Evolutionary conservation across 2,329 filamentous ascomycete genomes (phyloP).

Genomic region (Xylariaceae sp.): DNA sequence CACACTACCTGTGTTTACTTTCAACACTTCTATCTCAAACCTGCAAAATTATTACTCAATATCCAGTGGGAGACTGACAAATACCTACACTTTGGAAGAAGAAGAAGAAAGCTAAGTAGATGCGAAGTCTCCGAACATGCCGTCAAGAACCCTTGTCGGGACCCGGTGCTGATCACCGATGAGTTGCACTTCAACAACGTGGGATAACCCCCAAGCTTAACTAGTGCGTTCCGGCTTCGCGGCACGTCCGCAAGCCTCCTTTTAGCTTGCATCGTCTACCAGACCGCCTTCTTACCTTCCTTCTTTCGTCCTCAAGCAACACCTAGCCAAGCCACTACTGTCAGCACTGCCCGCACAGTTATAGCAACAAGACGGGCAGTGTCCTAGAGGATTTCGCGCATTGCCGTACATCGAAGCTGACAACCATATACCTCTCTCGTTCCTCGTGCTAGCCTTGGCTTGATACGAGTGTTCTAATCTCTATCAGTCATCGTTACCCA

Average conservation of each 20-base stretch:
- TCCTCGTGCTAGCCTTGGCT: too few species aligned
- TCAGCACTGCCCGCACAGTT: too few species aligned
- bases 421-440: too few species aligned
- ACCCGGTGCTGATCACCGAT: constrained; percentile 5
- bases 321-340: background rate
- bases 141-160: too few species aligned
- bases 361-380: background rate
- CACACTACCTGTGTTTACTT: too few species aligned
- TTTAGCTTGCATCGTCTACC: background rate
- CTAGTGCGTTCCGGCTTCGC: constrained; percentile 22
- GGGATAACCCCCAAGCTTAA: constrained; percentile 6
- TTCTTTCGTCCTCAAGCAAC: background rate
- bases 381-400: too few species aligned
- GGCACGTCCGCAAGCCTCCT: constrained; percentile 7
- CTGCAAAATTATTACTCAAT: too few species aligned
- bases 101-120: too few species aligned
- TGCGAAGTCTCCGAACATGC: background rate
- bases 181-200: constrained; percentile 7
- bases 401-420: constrained; percentile 10
- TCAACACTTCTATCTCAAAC: too few species aligned
- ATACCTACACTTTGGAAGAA: background rate
- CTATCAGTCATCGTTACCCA: too few species aligned
- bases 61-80: background rate
- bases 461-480: too few species aligned
- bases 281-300: background rate